phyloP scores from a whole-genome alignment of 805 yeast genomes.

The Candida nonsorbophila region DNA sequence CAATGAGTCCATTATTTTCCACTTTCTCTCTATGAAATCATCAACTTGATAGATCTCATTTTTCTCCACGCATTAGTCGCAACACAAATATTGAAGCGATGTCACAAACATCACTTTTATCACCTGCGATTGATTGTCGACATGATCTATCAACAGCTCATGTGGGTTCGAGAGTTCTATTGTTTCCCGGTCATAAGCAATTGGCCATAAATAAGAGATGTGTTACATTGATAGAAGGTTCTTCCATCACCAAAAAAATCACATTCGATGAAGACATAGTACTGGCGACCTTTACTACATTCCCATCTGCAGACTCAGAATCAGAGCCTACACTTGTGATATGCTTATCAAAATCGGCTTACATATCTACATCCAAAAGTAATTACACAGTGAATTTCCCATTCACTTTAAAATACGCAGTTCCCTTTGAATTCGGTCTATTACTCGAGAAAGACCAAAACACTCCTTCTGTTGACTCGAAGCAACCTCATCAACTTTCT shows the following conservation, averaged over 20 bases:
- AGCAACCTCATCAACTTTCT: slow-evolving; percentile 17
- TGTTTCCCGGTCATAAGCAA: slow-evolving; percentile 26
- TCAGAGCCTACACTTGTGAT: slow-evolving; percentile 43
- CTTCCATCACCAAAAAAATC: slow-evolving; percentile 42
- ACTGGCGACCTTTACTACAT: slow-evolving; percentile 57
- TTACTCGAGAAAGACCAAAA: slow-evolving; percentile 48
- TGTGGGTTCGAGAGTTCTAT: too few relatives aligned
- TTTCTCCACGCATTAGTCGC: too few relatives aligned
- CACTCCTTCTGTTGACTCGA: slow-evolving; percentile 5
- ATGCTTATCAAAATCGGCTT: slow-evolving; percentile 53
- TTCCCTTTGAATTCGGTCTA: slow-evolving; percentile 64
- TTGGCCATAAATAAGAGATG: slow-evolving; percentile 30
- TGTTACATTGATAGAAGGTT: slow-evolving; percentile 46
- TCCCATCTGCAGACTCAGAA: slow-evolving; percentile 19
- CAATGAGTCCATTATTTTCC: too few relatives aligned
- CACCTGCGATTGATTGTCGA: too few relatives aligned
- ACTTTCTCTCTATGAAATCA: too few relatives aligned
- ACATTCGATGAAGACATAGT: slow-evolving; percentile 47
- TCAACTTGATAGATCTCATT: too few relatives aligned
- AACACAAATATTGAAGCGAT: too few relatives aligned
- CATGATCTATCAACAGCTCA: too few relatives aligned
- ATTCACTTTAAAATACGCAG: slow-evolving; percentile 54
- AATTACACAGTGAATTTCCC: slow-evolving; percentile 64
- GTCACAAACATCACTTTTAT: too few relatives aligned
- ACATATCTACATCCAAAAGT: slow-evolving; percentile 62